phyloP scores from a whole-genome alignment of 164 flowering plant species.

The Chloranthus sessilifolius region DNA sequence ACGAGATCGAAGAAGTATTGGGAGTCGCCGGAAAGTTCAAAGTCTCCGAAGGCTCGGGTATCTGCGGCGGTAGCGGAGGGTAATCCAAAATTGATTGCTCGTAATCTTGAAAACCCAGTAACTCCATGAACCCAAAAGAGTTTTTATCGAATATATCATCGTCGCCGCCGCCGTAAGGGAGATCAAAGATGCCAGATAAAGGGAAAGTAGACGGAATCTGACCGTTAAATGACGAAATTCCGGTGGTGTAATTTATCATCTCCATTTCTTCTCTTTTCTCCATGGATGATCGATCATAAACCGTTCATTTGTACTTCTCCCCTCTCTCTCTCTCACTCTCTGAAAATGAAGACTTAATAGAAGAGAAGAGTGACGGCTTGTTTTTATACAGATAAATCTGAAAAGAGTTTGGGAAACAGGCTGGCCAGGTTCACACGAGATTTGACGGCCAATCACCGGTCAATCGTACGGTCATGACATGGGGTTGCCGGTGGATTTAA shows the following conservation, averaged over 20 bases:
- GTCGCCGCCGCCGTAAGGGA: conserved; percentile 15
- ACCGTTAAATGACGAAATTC: conserved; percentile 22
- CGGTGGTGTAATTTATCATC: conserved; percentile 18
- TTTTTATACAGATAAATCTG: conserved; percentile 2
- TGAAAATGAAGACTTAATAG: conserved; percentile 9
- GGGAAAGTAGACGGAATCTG: conserved; percentile 22
- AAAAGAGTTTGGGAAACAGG: conserved; percentile 26
- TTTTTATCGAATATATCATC: conserved; percentile 5
- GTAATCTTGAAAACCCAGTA: conserved; percentile 42
- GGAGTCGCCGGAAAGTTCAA: conserved; percentile 63
- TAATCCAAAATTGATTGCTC: conserved; percentile 39
- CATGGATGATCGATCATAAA: conserved; percentile 11
- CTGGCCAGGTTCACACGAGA: conserved; percentile 15
- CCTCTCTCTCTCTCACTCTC: not conserved
- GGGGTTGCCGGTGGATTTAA: conserved; percentile 22
- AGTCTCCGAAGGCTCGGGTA: conserved; percentile 50
- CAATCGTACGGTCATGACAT: conserved; percentile 19
- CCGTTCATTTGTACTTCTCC: not conserved
- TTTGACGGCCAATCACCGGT: conserved; percentile 40
- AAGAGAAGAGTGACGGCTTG: conserved; percentile 1
- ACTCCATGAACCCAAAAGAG: conserved; percentile 43
- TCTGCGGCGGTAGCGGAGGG: conserved; percentile 8
- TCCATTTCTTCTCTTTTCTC: conserved; percentile 22
- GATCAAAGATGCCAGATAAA: conserved; percentile 30
- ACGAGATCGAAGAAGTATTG: conserved; percentile 65